These are phyloP conservation scores for Aspergillus clavatus DNA, from an alignment of 2,329 filamentous ascomycete genomes.

Conservation along the genomic window DNA sequence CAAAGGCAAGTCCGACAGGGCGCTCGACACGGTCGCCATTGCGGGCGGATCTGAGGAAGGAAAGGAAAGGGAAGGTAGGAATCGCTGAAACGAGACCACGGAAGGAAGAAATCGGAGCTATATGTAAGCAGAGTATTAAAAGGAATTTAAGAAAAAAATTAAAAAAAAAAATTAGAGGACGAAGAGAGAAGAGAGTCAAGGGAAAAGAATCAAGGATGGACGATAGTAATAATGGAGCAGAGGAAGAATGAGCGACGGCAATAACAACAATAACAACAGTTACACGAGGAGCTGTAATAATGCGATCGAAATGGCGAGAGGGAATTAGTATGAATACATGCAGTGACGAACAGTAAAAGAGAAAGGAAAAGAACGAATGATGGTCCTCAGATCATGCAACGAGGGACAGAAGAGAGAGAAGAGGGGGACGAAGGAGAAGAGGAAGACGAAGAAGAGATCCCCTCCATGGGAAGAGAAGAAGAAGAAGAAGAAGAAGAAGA, in stretches of 20 bases:
- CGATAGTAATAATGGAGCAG: slow-evolving; percentile 5
- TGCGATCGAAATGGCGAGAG: neutral
- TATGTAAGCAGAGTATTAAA: neutral
- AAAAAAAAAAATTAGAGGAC: slow-evolving; percentile 3
- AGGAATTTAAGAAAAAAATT: slow-evolving; percentile 2
- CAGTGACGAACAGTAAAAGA: slow-evolving; percentile 13
- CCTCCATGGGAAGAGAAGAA: too few relatives aligned
- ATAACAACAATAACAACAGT: slow-evolving; percentile 5
- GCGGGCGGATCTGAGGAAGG: slow-evolving; percentile 25
- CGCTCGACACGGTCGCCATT: slow-evolving; percentile 80
- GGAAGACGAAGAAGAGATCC: slow-evolving; percentile 2
- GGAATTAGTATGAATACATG: slow-evolving; percentile 9
- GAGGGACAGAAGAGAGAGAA: slow-evolving; percentile 11
- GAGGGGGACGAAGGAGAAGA: slow-evolving; percentile 4
- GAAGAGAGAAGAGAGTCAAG: slow-evolving; percentile 1
- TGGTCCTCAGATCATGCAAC: slow-evolving; percentile 15
- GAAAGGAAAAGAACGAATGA: slow-evolving; percentile 12
- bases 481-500: neutral
- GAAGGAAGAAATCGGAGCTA: neutral
- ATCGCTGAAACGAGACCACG: neutral
- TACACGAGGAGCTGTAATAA: neutral
- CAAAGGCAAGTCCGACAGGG: slow-evolving; percentile 69
- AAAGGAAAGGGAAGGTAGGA: slow-evolving; percentile 6
- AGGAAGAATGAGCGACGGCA: slow-evolving; percentile 4
- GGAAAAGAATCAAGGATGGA: slow-evolving; percentile 1